Base-by-base conservation (phyloP, 208 protist genomes). In the Trichomonas gallinae region DNA sequence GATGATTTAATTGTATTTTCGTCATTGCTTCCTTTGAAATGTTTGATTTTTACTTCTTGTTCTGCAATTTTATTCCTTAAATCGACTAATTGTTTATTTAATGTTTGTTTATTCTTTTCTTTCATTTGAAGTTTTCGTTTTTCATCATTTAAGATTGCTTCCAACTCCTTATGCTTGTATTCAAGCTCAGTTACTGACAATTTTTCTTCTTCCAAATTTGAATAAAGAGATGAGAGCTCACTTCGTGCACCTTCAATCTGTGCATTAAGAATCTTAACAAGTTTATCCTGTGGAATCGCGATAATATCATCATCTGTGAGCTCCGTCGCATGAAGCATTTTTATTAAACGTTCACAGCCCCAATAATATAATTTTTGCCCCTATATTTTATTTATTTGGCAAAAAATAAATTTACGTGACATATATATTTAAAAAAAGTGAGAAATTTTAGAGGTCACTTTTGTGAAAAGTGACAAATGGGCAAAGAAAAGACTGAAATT, bases 141-240 rank as follows among this genome's bases (percentile, higher is more conserved):
- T 38, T 93, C 87, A 38, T 93, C 87, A 38, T 48, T 93, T 9
- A 93, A 38, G 0, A 51, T 34, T 38, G 23, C 6, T 26, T 93
- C 45, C 21, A 93, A 26, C 46, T 93, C 87, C 38, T 17, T 93
- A 17, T 48, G 42, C 31, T 93, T 93, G 44, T 51, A 93, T 51
- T 93, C 87, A 36, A 93, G 26, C 36, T 93, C 87, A 58, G 87
- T 51, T 0, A 48, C 45, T 42, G 26, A n/a, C 38, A 93, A 34
- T 51, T 93, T 93, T 93, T 93, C 87, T 51, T 93, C n/a, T 51
- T 93, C 87, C 6, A 93, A 38, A 34, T 48, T 51, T 93, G 42
- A 13, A 93, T 93, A 93, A 17, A 93, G 31, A 51, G 42, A 42
- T 9, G 17, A 8, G 3, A 93, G 44, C 45, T 93, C n/a, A 48